A percentile compares a stretch with the other conserved stretches of the same genome.
phyloP scores from a whole-genome alignment of 768 basidiomycete species.

The Megacollybia marginata region DNA sequence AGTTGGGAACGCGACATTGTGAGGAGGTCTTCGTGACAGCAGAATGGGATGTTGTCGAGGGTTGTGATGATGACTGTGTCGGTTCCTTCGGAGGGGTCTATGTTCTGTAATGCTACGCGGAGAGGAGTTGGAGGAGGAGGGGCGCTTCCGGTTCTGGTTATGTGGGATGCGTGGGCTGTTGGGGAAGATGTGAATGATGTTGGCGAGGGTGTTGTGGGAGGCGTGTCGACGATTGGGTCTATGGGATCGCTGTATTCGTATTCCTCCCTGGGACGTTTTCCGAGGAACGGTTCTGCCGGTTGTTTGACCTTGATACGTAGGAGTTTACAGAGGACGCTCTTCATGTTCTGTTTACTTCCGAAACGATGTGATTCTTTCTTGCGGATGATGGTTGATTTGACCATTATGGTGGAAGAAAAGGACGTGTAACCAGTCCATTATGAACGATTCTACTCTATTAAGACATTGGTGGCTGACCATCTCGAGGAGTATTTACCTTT shows the following conservation, averaged over 20 bases:
- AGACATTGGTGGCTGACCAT: no score
- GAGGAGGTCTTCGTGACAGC: constrained; percentile 67
- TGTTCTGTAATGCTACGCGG: constrained; percentile 54
- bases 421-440: not conserved
- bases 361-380: not conserved
- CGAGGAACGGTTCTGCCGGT: constrained; percentile 17
- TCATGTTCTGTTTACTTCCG: not conserved
- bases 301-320: constrained; percentile 28
- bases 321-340: constrained; percentile 20
- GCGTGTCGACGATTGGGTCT: constrained; percentile 19
- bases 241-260: constrained; percentile 10
- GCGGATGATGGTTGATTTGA: not conserved
- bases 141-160: constrained; percentile 1
- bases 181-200: not conserved
- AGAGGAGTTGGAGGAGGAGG: not conserved
- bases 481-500: no score
- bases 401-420: not conserved
- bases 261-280: constrained; percentile 19
- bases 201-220: constrained; percentile 6
- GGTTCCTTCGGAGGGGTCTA: constrained; percentile 22
- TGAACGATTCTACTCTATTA: no score
- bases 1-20: constrained; percentile 53
- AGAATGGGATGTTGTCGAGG: constrained; percentile 53
- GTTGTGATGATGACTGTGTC: constrained; percentile 54
- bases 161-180: not conserved